Base-by-base conservation (phyloP, 2,329 filamentous ascomycete genomes). In the Aspergillus pseudotamarii region DNA sequence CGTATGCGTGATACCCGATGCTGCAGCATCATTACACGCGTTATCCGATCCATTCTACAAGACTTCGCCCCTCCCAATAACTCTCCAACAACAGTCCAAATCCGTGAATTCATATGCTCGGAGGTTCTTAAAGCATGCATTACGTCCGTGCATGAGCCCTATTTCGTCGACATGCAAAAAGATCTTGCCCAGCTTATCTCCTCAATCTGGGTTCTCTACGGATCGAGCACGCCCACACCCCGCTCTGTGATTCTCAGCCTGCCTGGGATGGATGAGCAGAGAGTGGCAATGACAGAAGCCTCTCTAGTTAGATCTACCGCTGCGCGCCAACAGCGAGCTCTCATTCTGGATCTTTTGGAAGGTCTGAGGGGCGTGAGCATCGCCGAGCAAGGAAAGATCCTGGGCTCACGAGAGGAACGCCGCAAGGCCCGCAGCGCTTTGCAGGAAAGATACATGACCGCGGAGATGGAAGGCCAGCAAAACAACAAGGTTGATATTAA, bases 131-230 rank as follows among this genome's bases (percentile, higher is more conserved):
- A 94, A 80, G 93, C 93, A 0, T 94, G 91, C 72, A 92, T 97
- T 75, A 92, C 90, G 1, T 96, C 92, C 2, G 88, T 99, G 57
- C 92, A 98, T 78, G 95, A 99, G 69, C 90, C 93, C 0, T 97
- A 98, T 78, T 99, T 98, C 78, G 94, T 97, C 38, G 95, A 99
- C 69, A 87, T 96, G 66, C 95, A 99, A 73, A 94, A 94, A 75
- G 94, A 99, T 58, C 85, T 99, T 26, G 94, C 93, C 0, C 87
- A 89, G 26, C 84, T 98, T 43, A 97, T 99, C 65, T 94, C 94
- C 0, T 87, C 89, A 4, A 95, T 98, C 65, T 84, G 97, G 70
- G 85, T 90, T 10, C 86, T 91, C 65, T 97, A 97, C 75, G 87
- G 88, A 14, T 82, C 86, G 0, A 78, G 86, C 36, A 94, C 90